Base-by-base conservation (phyloP, 2,329 filamentous ascomycete species). In the Fusarium sp. region DNA sequence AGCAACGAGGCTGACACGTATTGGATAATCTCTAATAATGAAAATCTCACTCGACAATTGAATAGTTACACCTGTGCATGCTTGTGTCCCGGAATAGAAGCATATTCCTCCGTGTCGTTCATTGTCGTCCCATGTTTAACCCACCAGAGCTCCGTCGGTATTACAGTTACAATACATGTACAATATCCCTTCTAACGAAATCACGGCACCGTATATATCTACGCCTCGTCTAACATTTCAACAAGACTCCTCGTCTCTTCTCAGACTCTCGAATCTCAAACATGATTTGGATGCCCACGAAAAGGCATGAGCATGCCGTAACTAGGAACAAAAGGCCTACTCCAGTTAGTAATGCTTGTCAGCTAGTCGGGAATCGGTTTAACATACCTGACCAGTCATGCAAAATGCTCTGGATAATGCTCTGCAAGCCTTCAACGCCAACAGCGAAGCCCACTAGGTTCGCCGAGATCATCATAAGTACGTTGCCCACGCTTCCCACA, bases 361-460 rank as follows among this genome's bases (percentile, higher is more conserved):
- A 52, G 47, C 18, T 13, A 31, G 14, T 18, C 5, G 6, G 1
- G 11, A 13, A 18, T 59, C n/a, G 4, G 7, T 16, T 52, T n/a
- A 42, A 71, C 86, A 75, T 82, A 91, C 91, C 91, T 50, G 91
- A 91, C 85, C 91, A 94, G 67, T 93, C 93, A 20, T 90, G 90
- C 62, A 97, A 85, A 67, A 98, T 95, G 2, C 93, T 92, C 67
- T 87, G 86, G 11, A 97, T 81, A 59, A 98, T 90, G 33, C 89
- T 93, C 82, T 93, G 90, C 79, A 98, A 77, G 0, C 97, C 97
- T 79, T 99, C 97, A 59, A 98, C 75, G 0, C 97, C 97, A 14
- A 99, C 89, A 0, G 96, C 97, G 83, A 98, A 99, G 0, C 97
- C 97, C 13, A 99, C 95, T 20, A 99, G 85, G 80, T 99, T 99